These are phyloP conservation scores for Chenopodium suecicum DNA, from an alignment of 148 eudicot genomes.

Conservation along the genomic window DNA sequence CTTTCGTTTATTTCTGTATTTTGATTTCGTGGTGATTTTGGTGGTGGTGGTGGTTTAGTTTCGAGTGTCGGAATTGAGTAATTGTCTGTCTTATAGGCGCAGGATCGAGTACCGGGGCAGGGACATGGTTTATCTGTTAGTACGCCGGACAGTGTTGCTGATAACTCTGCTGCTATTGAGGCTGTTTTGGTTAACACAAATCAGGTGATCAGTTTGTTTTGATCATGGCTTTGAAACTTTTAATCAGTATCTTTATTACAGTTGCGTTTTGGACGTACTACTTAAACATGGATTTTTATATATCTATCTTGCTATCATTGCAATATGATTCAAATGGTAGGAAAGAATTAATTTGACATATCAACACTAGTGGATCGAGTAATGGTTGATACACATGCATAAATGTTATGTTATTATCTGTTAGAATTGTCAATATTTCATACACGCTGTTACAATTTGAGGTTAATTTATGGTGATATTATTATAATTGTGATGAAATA, in stretches of 20 bases:
- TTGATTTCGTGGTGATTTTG: background rate
- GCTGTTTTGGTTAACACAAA: conserved; percentile 84
- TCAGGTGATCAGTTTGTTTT: conserved; percentile 46
- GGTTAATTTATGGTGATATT: background rate
- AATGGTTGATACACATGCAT: background rate
- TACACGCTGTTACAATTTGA: background rate
- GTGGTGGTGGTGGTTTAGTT: background rate
- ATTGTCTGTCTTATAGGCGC: conserved; percentile 36
- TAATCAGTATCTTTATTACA: too few relatives aligned
- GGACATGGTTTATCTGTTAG: conserved; percentile 56
- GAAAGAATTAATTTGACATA: background rate
- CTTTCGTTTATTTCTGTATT: conserved; percentile 1
- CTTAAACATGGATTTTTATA: background rate
- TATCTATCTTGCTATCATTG: background rate
- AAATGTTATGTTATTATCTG: too few relatives aligned
- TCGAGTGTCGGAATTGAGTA: background rate
- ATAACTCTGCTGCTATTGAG: conserved; percentile 68
- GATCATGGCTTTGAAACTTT: background rate
- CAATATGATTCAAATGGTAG: background rate
- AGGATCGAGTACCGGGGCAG: conserved; percentile 44
- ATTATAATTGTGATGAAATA: background rate
- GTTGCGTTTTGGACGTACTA: background rate
- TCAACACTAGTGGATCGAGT: background rate
- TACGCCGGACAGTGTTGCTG: conserved; percentile 51
- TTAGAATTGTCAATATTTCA: too few relatives aligned